phyloP scores from a whole-genome alignment of 164 flowering plant species.

The Malania oleifera region DNA sequence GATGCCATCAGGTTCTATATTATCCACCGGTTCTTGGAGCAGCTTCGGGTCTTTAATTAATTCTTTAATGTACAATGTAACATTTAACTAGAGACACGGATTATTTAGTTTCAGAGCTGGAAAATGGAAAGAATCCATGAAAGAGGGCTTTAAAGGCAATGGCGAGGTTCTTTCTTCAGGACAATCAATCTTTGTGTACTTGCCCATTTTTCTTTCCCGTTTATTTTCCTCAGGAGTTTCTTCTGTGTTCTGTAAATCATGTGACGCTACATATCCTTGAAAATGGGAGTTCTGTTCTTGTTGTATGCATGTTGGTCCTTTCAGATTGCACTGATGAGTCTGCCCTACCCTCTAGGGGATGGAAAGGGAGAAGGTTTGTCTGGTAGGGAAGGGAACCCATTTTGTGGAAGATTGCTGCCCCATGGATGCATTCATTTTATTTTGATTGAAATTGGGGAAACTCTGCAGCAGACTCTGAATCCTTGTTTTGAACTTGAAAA shows the following conservation, averaged over 20 bases:
- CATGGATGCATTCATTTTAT: too few species aligned
- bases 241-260: conserved; percentile 20
- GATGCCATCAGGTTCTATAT: conserved; percentile 7
- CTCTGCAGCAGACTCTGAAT: too few species aligned
- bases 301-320: too few species aligned
- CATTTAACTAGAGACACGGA: conserved; percentile 21
- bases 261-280: conserved; percentile 2
- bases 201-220: neutral
- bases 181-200: neutral
- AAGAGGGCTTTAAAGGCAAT: conserved; percentile 14
- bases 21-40: conserved; percentile 5
- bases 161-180: conserved; percentile 14
- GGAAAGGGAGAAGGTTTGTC: too few species aligned
- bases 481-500: too few species aligned
- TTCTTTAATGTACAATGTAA: conserved; percentile 27
- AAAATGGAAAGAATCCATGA: conserved; percentile 12
- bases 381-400: too few species aligned
- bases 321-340: too few species aligned
- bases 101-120: conserved; percentile 16
- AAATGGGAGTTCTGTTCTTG: conserved; percentile 5
- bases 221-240: neutral
- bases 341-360: too few species aligned
- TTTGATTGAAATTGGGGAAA: too few species aligned
- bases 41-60: conserved; percentile 8
- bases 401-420: too few species aligned